Base-by-base conservation (phyloP, 352 stramenopile genomes). In the Phytophthora uliginosa region DNA sequence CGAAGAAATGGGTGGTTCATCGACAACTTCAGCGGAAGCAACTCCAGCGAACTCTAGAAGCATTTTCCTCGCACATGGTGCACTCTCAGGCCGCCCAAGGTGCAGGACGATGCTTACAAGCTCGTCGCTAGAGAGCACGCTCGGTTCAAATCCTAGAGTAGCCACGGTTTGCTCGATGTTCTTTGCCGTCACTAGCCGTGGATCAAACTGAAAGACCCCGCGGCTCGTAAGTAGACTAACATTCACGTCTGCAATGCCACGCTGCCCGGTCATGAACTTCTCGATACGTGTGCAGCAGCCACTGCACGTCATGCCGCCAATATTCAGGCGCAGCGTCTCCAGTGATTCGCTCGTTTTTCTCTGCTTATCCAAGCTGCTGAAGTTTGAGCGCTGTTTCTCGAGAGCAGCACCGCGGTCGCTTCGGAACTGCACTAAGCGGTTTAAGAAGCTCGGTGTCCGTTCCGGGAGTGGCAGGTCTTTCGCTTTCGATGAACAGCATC, bases 271-370 rank as follows among this genome's bases (percentile, higher is more conserved):
- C 66, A 97, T 79, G 47, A 90, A 93, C 53, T 70, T 78, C 63
- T 96, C 89, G 62, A 97, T 93, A 42, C 92, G 91, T n/a, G 81
- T 90, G 57, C 91, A 94, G 77, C 91, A 97, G 42, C 89, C 86
- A 8, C 84, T 94, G 77, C 91, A 97, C 15, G 90, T 97, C 91
- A 97, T 97, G 15, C 92, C 90, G 48, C 76, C 77, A 42, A 94
- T 94, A 67, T 79, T 79, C 10, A 94, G 73, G 7, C 84, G 81
- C 55, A 91, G 71, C 4, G 78, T 81, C 53, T 76, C 73, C 59
- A 79, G 24, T 20, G 40, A 59, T 9, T 55, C 63, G 1, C 52
- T 45, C 18, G 7, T 38, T 31, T 63, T 60, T 17, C 15, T 59
- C 40, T 73, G 75, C 12, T 51, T 61, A n/a, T 60, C 38, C 9